phyloP scores from a whole-genome alignment of 106 monocot species.

The Ottelia alismoides region DNA sequence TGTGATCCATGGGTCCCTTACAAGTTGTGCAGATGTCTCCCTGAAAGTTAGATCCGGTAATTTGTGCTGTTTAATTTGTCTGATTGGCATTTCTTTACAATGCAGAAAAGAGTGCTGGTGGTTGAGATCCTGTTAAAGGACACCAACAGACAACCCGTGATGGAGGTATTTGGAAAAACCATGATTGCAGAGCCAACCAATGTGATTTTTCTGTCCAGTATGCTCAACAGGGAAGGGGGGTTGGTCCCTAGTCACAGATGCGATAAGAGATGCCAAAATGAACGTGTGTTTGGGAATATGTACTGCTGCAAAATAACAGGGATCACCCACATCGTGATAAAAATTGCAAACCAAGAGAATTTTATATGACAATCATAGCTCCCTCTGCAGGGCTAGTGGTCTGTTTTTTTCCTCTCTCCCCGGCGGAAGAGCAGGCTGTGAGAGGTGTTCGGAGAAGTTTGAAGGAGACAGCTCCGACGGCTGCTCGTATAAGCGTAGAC shows the following conservation, averaged over 20 bases:
- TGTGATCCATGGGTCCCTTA: no score
- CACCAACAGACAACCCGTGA: background rate
- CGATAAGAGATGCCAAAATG: slow-evolving; percentile 83
- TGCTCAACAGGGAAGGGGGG: slow-evolving; percentile 32
- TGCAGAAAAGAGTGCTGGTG: slow-evolving; percentile 1
- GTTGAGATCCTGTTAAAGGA: background rate
- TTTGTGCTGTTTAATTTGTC: background rate
- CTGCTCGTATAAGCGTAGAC: slow-evolving; percentile 70
- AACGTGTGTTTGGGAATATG: slow-evolving; percentile 92
- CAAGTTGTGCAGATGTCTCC: no score
- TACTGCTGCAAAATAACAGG: slow-evolving; percentile 87
- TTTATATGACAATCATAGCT: slow-evolving; percentile 95
- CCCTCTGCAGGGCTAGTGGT: slow-evolving; percentile 95
- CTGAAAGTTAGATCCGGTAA: no score
- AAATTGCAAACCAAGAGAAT: slow-evolving; percentile 97
- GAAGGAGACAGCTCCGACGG: slow-evolving; percentile 36
- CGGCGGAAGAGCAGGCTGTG: slow-evolving; percentile 68
- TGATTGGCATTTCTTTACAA: background rate
- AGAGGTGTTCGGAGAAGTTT: slow-evolving; percentile 85
- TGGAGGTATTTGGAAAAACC: slow-evolving; percentile 49
- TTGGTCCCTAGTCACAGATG: slow-evolving; percentile 68
- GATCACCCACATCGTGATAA: slow-evolving; percentile 87
- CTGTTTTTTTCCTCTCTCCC: slow-evolving; percentile 85
- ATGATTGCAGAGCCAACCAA: slow-evolving; percentile 36
- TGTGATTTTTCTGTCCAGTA: slow-evolving; percentile 49